A percentile compares a stretch with the other conserved stretches of the same genome.
phyloP scores from a whole-genome alignment of 2,329 filamentous ascomycete genomes.

The Ophiocordyceps camponoti-saundersi region DNA sequence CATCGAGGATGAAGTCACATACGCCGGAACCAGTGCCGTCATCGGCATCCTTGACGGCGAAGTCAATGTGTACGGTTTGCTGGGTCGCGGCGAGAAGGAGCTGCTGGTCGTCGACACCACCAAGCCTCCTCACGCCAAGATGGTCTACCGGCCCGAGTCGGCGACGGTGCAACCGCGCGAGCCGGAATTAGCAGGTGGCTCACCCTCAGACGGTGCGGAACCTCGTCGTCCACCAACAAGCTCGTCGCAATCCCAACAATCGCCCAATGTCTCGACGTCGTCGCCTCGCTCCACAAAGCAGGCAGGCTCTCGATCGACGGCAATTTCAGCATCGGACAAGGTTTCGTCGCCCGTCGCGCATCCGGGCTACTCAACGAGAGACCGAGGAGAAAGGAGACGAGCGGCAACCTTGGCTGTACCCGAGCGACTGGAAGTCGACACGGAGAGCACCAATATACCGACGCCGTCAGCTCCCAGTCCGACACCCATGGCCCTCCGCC shows the following conservation, averaged over 20 bases:
- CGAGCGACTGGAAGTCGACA: background rate
- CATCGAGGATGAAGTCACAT: conserved; percentile 45
- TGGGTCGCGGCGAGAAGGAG: conserved; percentile 54
- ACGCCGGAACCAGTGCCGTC: conserved; percentile 59
- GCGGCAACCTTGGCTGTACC: background rate
- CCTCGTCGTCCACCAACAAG: background rate
- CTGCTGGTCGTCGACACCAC: conserved; percentile 51
- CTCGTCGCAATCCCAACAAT: background rate
- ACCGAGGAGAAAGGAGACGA: background rate
- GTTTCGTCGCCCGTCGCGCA: background rate
- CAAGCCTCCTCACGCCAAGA: conserved; percentile 23
- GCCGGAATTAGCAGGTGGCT: background rate
- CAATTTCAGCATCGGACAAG: background rate
- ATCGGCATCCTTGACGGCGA: conserved; percentile 48
- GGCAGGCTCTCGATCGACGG: background rate
- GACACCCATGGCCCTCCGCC: conserved; percentile 8
- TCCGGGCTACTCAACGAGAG: background rate
- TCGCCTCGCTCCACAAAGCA: background rate
- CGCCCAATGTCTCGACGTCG: background rate
- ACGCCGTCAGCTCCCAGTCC: conserved; percentile 18
- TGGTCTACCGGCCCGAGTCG: conserved; percentile 15
- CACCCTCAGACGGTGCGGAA: background rate
- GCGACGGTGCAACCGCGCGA: background rate
- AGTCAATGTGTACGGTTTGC: conserved; percentile 50
- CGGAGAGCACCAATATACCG: conserved; percentile 5